Base-by-base conservation (phyloP, 345 rosid species). In the Hirschfeldia incana region DNA sequence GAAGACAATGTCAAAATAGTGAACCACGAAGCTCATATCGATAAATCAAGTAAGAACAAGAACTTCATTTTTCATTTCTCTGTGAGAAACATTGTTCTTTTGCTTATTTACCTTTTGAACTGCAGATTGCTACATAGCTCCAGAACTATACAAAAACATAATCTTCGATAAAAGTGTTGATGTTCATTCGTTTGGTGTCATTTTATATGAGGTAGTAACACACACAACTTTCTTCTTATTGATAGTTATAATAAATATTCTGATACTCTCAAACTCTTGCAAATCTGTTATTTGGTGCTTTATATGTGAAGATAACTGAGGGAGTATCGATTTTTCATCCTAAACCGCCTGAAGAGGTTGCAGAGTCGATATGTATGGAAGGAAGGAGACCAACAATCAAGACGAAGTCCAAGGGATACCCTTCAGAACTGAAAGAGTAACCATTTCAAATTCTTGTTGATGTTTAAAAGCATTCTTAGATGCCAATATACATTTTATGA, bases 271-370 rank as follows among this genome's bases (percentile, higher is more conserved):
- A 61, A 9, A 2, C 34, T 73, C 32, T 30, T 33, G 11, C 15
- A 33, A 17, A 1, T 0, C 17, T 7, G 10, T 44, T 5, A 7
- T 26, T 58, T 65, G 21, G 21, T 77, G 63, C 69, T 77, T 51
- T 15, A 63, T 70, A 10, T 83, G 46, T 74, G 74, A 81, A 95
- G 99, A 89, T 93, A 91, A 84, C 90, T 32, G 98, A 95, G 72
- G 99, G 99, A 80, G 85, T 86, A 10, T 82, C 78, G n/a, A 91
- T 94, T 67, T 90, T 93, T 80, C 86, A 90, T 82, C 91, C 93
- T 36, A 93, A 82, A 81, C 58, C 93, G 6, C 85, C 86, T 16
- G 93, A 86, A 83, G 97, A 93, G 80, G 91, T 83, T 27, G 80
- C 86, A 51, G 89, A 76, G 73, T 46, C 86, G 80, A 88, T 95